phyloP scores from a whole-genome alignment of 1,284 basidiomycete species.

The Coriolopsis trogii region DNA sequence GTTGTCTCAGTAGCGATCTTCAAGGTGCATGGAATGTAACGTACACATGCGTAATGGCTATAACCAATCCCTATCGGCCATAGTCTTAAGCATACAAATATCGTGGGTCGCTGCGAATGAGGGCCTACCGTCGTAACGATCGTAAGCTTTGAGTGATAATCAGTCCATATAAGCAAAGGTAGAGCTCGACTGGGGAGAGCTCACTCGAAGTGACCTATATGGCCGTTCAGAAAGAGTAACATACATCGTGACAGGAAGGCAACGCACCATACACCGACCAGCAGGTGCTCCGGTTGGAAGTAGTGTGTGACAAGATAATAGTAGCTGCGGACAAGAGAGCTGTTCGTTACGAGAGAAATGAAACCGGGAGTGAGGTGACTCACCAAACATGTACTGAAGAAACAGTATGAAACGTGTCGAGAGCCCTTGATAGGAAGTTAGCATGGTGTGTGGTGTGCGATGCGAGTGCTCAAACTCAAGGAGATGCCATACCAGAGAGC shows the following conservation, averaged over 20 bases:
- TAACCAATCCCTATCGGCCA: background rate
- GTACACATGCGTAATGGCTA: background rate
- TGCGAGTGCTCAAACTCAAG: no score
- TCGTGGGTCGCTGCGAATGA: background rate
- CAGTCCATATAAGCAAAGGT: background rate
- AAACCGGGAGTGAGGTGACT: background rate
- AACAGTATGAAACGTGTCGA: conserved; percentile 2
- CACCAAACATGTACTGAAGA: conserved; percentile 11
- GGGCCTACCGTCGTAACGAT: background rate
- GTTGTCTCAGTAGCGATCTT: background rate
- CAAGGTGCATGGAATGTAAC: background rate
- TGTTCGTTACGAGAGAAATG: no score
- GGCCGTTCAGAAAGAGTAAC: background rate
- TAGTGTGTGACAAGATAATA: conserved; percentile 18
- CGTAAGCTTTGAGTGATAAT: background rate
- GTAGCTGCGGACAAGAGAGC: conserved; percentile 9
- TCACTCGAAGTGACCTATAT: background rate
- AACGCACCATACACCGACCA: conserved; percentile 12
- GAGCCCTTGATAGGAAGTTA: background rate
- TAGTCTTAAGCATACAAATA: no score
- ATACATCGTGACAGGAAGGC: background rate
- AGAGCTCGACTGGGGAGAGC: background rate
- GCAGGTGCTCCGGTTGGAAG: conserved; percentile 8
- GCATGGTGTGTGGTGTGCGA: background rate
- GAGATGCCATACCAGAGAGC: no score